Base-by-base conservation (phyloP, 495 filamentous ascomycete genomes). In the Tuber melanosporum region DNA sequence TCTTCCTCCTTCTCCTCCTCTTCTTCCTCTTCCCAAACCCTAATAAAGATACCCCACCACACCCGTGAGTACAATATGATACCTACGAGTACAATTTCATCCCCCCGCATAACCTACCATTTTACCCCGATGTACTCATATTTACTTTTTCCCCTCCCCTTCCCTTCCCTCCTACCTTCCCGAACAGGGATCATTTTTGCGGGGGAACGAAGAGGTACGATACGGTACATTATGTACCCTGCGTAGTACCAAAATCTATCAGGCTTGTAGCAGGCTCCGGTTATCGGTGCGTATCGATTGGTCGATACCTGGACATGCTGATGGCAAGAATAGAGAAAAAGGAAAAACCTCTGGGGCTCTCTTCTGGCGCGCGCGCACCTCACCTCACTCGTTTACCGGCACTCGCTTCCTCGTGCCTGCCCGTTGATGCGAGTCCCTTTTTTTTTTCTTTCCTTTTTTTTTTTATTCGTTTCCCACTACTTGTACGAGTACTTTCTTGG, bases 401-500 rank as follows among this genome's bases (percentile, higher is more conserved):
- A 41, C 57, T 66, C 57, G 57, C 57, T 66, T 32, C 1, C 26
- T 66, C 26, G 57, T 66, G 57, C 57, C 3, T 66, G 57, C 57
- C 57, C 57, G 57, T 66, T 66, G 57, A 66, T 66, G 57, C 57
- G 14, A 66, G 57, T 66, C 57, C 57, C 57, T 66, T 66, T 66
- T 57, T 57, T 26, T 26, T 14, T 14, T 26, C 2, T 57, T 57
- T 57, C 26, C 8, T 14, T 5, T 4, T 26, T 26, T 57, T 66
- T 32, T 32, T 66, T 17, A 3, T 66, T 26, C 26, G n/a, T 66
- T 26, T 26, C 57, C 1, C 6, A 9, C 7, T 32, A 10, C n/a
- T n/a, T n/a, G n/a, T n/a, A n/a, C 45, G 3, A 5, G 12, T 5
- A 14, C 52, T 32, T 5, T 66, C 57, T 66, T 66, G n/a, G 57